Conservation (phyloP, 139 green algal genomes). For the Zygnema cylindricum region DNA sequence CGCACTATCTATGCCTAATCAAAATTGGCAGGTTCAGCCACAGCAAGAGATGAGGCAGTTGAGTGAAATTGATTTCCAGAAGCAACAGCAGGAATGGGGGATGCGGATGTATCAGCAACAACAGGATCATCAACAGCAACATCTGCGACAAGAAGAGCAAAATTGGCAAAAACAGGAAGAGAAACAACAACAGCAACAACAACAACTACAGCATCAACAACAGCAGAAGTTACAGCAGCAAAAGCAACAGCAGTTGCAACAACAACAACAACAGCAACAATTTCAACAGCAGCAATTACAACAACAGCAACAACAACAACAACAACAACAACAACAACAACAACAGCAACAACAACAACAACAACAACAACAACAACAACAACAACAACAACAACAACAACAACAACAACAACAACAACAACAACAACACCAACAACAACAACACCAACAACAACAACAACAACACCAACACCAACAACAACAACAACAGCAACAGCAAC, state of each 20-base stretch:
- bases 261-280: too few species aligned
- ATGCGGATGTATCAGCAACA: not conserved
- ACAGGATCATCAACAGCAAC: not conserved
- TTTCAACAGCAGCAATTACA: too few species aligned
- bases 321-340: not conserved
- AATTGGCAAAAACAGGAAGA: conserved; percentile 11
- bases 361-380: not conserved
- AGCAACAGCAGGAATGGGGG: not conserved
- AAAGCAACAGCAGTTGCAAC: too few species aligned
- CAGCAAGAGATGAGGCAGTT: conserved; percentile 63
- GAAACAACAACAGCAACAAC: conserved; percentile 18
- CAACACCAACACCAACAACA: too few species aligned
- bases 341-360: not conserved
- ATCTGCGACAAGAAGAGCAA: not conserved
- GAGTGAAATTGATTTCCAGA: not conserved
- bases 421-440: too few species aligned
- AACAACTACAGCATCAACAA: not conserved
- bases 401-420: not conserved
- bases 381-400: not conserved
- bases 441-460: too few species aligned
- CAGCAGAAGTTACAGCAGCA: too few species aligned
- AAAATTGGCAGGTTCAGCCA: conserved; percentile 19
- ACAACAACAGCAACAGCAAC: too few species aligned
- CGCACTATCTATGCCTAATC: not conserved
- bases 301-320: too few species aligned